Conservation (phyloP, 2,329 filamentous ascomycete species). For the Aspergillus texensis region DNA sequence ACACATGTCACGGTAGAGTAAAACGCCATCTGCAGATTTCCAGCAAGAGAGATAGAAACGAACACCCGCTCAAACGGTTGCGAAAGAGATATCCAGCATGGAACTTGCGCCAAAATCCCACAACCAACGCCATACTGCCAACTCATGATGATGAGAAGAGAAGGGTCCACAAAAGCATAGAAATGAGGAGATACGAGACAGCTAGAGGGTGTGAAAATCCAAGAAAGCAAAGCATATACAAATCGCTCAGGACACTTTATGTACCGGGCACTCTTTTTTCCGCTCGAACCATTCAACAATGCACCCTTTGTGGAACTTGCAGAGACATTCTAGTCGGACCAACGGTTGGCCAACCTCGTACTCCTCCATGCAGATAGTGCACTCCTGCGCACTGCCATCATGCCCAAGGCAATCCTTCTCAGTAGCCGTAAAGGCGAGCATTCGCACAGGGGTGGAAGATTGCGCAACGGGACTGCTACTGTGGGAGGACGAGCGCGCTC, state of each 20-base stretch:
- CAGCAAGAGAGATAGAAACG: not conserved
- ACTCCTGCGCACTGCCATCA: slow-evolving; percentile 59
- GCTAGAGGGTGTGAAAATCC: not conserved
- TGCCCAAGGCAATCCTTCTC: slow-evolving; percentile 64
- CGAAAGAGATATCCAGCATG: not conserved
- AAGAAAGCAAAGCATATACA: not conserved
- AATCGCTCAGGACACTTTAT: slow-evolving; percentile 46
- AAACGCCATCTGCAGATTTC: not conserved
- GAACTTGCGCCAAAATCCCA: not conserved
- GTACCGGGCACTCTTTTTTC: slow-evolving; percentile 63
- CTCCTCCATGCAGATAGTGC: slow-evolving; percentile 67
- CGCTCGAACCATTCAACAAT: slow-evolving; percentile 64
- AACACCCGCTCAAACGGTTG: slow-evolving; percentile 5
- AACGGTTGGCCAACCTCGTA: slow-evolving; percentile 63
- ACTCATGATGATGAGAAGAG: not conserved
- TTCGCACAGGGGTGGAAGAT: slow-evolving; percentile 33
- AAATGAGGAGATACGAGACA: not conserved
- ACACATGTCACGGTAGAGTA: not conserved
- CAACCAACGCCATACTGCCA: not conserved
- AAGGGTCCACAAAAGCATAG: not conserved
- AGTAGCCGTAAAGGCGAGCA: slow-evolving; percentile 57
- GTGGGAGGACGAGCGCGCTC: slow-evolving; percentile 20
- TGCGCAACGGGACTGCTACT: slow-evolving; percentile 24
- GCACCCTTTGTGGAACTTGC: slow-evolving; percentile 65
- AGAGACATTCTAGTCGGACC: slow-evolving; percentile 64